Conservation (phyloP, 495 filamentous ascomycete genomes). For the Hyaloscypha variabilis region DNA sequence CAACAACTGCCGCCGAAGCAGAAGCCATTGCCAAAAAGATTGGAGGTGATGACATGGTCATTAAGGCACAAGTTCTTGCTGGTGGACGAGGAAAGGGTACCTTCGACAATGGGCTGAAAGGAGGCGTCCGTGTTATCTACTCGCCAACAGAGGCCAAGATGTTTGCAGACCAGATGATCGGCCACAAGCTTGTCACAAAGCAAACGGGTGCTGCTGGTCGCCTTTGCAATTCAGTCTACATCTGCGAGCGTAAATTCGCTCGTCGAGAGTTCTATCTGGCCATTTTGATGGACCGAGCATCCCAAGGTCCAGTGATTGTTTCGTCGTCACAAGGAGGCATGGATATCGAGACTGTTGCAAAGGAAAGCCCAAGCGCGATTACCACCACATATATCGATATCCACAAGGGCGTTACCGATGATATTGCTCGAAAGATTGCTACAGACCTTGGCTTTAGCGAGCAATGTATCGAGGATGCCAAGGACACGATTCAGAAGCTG, state of each 20-base stretch:
- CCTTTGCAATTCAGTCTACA: slow-evolving; percentile 94
- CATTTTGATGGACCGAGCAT: slow-evolving; percentile 92
- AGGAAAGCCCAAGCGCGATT: slow-evolving; percentile 96
- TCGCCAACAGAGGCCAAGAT: slow-evolving; percentile 84
- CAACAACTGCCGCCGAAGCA: slow-evolving; percentile 80
- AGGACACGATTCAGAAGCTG: slow-evolving; percentile 94
- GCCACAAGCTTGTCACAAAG: slow-evolving; percentile 99
- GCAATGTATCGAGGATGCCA: slow-evolving; percentile 93
- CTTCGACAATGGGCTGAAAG: slow-evolving; percentile 98
- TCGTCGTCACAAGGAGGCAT: slow-evolving; percentile 98
- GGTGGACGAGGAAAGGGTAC: slow-evolving; percentile 96
- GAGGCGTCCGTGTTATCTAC: slow-evolving; percentile 97
- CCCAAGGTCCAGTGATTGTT: slow-evolving; percentile 92
- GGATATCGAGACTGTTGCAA: slow-evolving; percentile 98
- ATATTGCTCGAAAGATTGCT: slow-evolving; percentile 88
- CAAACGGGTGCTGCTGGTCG: slow-evolving; percentile 92
- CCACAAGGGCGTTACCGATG: slow-evolving; percentile 91
- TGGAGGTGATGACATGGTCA: slow-evolving; percentile 95
- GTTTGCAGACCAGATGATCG: slow-evolving; percentile 99
- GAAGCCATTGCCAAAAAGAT: slow-evolving; percentile 89
- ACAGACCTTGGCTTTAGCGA: slow-evolving; percentile 93
- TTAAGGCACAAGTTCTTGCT: slow-evolving; percentile 98
- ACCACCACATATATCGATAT: slow-evolving; percentile 91
- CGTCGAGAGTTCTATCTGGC: slow-evolving; percentile 99
- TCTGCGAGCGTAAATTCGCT: slow-evolving; percentile 99